Percentiles rank a stretch among this genome's conserved stretches.
Evolutionary conservation across 1,284 basidiomycete genomes (phyloP).

Genomic region (Puccinia polysora): DNA sequence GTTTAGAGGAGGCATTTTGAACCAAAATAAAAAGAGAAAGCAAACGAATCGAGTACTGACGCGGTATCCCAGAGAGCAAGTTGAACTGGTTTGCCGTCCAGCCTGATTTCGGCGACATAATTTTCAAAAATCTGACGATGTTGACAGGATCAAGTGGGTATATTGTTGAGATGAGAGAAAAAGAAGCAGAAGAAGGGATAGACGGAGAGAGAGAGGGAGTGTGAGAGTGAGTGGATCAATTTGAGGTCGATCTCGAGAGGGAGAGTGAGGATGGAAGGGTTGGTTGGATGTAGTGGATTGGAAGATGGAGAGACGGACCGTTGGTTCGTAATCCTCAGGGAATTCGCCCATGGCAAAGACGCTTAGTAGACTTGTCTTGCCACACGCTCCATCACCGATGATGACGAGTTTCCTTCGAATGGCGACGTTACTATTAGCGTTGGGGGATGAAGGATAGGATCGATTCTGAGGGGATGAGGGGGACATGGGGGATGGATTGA

Average conservation of each 20-base stretch:
- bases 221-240: slow-evolving; percentile 31
- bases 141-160: slow-evolving; percentile 55
- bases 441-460: not conserved
- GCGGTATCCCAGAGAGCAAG: slow-evolving; percentile 96
- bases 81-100: slow-evolving; percentile 95
- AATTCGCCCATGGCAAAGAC: slow-evolving; percentile 95
- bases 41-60: slow-evolving; percentile 59
- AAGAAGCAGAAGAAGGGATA: slow-evolving; percentile 33
- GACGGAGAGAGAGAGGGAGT: slow-evolving; percentile 42
- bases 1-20: not conserved
- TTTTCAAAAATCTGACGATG: slow-evolving; percentile 74
- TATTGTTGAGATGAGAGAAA: slow-evolving; percentile 51
- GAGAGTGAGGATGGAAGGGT: slow-evolving; percentile 58
- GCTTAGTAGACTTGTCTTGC: slow-evolving; percentile 68
- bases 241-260: slow-evolving; percentile 65
- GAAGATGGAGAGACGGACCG: slow-evolving; percentile 44
- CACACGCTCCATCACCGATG: slow-evolving; percentile 76
- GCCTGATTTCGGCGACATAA: slow-evolving; percentile 93
- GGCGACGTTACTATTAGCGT: not conserved
- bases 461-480: slow-evolving; percentile 13
- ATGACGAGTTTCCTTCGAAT: slow-evolving; percentile 76
- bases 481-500: not conserved
- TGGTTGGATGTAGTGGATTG: not conserved
- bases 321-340: slow-evolving; percentile 65
- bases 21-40: slow-evolving; percentile 14